Evolutionary conservation across 2,329 filamentous ascomycete species (phyloP), one percentile per base, ranked within the genome.

Genomic region (Fusarium brachygibbosum): DNA sequence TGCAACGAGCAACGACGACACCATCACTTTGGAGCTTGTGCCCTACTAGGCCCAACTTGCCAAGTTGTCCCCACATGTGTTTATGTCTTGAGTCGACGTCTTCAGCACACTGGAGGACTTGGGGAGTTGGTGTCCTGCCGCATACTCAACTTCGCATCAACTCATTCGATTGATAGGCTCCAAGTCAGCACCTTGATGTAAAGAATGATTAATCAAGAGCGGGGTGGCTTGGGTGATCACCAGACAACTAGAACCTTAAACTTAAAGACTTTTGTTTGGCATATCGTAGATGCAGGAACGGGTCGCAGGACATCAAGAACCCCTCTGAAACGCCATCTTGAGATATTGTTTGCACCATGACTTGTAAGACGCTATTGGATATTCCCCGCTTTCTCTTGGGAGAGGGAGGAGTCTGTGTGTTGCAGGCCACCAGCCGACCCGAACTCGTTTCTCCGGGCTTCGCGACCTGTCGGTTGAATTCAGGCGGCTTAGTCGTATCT

Each of bases 241-340:
- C 63, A 64, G 67, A 60, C 63, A 49, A 46, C 49, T 68, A 34
- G 50, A 54, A 60, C 54, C 44, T 40, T 64, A 49, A 63, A 58
- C 63, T 57, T 42, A 50, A 68, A 60, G 63, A 25, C 54, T 56
- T 58, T 46, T 29, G 17, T 50, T 55, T 51, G 60, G 57, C 46
- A 57, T 49, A 61, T 67, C 37, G 38, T 42, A 68, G 58, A 70
- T 70, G 67, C 67, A 70, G 67, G 67, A 70, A 70, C 67, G 49
- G 14, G 23, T 55, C n/a, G 58, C 21, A n/a, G 42, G 29, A 51
- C 34, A 41, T 67, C 40, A 45, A 56, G 51, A 62, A 52, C 53
- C 44, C 44, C 41, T 51, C 51, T 21, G 40, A 69, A 58, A 63
- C 69, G 37, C 34, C 41, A 70, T 59, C 40, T 58, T 48, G 21